phyloP scores from a whole-genome alignment of 768 basidiomycete species.

The Pleurotus pulmonarius region DNA sequence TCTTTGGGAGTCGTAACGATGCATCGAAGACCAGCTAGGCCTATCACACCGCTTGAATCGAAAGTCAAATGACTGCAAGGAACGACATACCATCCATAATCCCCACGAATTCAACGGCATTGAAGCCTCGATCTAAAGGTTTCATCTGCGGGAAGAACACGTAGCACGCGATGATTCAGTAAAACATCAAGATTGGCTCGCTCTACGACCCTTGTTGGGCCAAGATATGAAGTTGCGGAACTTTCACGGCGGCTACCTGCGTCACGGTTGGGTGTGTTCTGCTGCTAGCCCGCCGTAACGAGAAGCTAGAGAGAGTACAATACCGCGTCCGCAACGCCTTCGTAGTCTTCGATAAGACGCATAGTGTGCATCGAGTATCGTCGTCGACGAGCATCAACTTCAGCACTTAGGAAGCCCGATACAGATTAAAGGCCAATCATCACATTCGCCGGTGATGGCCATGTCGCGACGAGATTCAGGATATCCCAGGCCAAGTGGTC shows the following conservation, averaged over 20 bases:
- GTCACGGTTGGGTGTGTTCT: too few species aligned
- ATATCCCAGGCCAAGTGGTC: too few species aligned
- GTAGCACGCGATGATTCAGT: constrained; percentile 13
- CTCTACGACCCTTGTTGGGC: constrained; percentile 14
- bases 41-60: neutral
- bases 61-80: neutral
- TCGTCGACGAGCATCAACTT: too few species aligned
- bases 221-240: constrained; percentile 21
- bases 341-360: too few species aligned
- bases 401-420: too few species aligned
- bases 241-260: too few species aligned
- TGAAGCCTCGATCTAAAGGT: constrained; percentile 6
- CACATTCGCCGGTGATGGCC: too few species aligned
- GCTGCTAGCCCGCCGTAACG: constrained; percentile 14
- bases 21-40: neutral
- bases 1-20: constrained; percentile 15
- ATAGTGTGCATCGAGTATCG: too few species aligned
- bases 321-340: too few species aligned
- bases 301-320: too few species aligned
- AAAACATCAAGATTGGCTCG: constrained; percentile 24
- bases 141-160: constrained; percentile 4
- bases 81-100: neutral
- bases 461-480: too few species aligned
- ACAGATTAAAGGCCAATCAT: too few species aligned
- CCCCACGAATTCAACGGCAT: constrained; percentile 16